Evolutionary conservation across 1,284 basidiomycete genomes (phyloP).

Genomic region (Psilocybe mexicana): DNA sequence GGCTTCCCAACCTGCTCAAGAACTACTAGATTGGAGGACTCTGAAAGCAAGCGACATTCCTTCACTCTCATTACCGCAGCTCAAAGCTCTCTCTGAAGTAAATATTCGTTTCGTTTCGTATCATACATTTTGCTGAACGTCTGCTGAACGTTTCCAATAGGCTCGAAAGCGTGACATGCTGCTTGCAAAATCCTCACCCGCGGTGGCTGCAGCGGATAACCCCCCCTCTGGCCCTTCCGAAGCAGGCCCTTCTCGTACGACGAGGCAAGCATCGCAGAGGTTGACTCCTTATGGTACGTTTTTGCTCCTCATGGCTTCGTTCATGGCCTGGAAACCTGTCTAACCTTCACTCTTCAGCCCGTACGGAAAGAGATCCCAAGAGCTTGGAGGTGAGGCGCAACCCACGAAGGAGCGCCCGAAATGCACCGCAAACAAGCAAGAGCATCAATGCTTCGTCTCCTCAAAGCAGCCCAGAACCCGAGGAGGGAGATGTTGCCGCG

Average conservation of each 20-base stretch:
- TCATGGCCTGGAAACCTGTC: neutral
- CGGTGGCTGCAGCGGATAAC: too few relatives aligned
- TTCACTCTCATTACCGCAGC: neutral
- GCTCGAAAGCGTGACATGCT: neutral
- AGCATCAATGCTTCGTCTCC: neutral
- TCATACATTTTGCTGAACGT: too few relatives aligned
- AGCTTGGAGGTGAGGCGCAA: neutral
- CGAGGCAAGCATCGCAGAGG: neutral
- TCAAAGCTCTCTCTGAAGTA: neutral
- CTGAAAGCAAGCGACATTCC: neutral
- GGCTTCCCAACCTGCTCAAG: neutral
- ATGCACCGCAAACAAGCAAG: neutral
- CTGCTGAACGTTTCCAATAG: neutral
- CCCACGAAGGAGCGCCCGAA: neutral
- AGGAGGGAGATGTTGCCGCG: neutral
- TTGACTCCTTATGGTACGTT: neutral
- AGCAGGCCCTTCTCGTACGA: neutral
- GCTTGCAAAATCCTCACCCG: neutral
- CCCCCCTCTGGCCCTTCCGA: neutral
- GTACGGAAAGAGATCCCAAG: neutral
- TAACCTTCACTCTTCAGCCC: neutral
- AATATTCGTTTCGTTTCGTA: too few relatives aligned
- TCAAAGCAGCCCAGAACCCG: neutral
- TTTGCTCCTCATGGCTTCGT: neutral
- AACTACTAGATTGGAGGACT: neutral